Conservation (phyloP, 345 rosid species). For the Ailanthus altissimus region DNA sequence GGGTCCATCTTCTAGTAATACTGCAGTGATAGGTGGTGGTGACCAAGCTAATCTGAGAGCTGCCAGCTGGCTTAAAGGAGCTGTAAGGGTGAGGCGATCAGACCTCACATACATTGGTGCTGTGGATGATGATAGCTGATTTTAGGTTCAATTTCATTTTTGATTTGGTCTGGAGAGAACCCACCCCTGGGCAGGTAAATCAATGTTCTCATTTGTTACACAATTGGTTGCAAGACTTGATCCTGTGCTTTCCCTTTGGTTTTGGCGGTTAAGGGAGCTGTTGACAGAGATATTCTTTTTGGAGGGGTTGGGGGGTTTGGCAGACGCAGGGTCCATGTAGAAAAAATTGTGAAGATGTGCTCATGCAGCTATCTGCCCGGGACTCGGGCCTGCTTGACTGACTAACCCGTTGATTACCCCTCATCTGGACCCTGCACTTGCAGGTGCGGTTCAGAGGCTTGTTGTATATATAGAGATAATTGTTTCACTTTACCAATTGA, state of each 20-base stretch:
- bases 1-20: constrained; percentile 54
- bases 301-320: constrained; percentile 4
- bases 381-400: constrained; percentile 24
- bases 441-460: constrained; percentile 45
- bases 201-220: constrained; percentile 18
- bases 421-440: constrained; percentile 35
- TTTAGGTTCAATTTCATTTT: constrained; percentile 35
- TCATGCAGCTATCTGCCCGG: constrained; percentile 7
- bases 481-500: constrained; percentile 46
- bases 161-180: constrained; percentile 33
- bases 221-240: constrained; percentile 26
- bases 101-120: constrained; percentile 86
- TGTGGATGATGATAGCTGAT: constrained; percentile 91
- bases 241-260: constrained; percentile 19
- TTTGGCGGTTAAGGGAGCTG: constrained; percentile 31
- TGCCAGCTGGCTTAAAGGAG: constrained; percentile 91
- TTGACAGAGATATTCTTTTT: constrained; percentile 28
- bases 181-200: constrained; percentile 34
- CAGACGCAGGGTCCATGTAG: constrained; percentile 13
- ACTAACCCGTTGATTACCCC: constrained; percentile 39
- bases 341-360: constrained; percentile 21
- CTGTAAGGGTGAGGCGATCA: constrained; percentile 81
- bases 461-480: constrained; percentile 60
- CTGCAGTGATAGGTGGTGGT: constrained; percentile 50
- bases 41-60: constrained; percentile 85